Evolutionary conservation across 164 flowering plant genomes (phyloP), one percentile per base, ranked within the genome.

Genomic region (Piper betle): DNA sequence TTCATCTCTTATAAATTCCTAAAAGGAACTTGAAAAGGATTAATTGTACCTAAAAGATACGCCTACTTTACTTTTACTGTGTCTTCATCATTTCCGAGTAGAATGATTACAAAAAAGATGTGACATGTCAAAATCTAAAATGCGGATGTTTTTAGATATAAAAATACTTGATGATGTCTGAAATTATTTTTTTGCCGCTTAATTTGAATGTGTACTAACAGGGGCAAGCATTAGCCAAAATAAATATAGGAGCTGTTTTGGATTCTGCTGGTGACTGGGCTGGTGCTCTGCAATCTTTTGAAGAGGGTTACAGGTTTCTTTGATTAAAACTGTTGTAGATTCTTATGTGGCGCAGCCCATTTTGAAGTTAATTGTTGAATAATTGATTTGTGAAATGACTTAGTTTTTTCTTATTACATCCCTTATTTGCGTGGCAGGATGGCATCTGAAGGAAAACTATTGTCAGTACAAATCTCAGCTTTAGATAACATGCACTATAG

Each of bases 401-500:
- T 11, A n/a, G 12, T 40, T 40, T 39, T n/a, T 41, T 50, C 65
- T 25, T 60, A 39, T 56, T 39, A 16, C 52, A 55, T 56, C 20
- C n/a, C 8, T 42, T 17, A 18, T 33, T 33, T 55, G 58, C 33
- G 39, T 55, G 53, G 1, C 86, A 94, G 99, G 77, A 74, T 88
- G 76, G 97, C 97, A 57, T 74, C 69, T 62, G 70, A 85, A 74
- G 91, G 89, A 53, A 82, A 83, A 5, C 67, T 82, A 61, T 76
- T 74, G 58, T 71, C 82, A 57, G 69, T 75, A 39, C 84, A 94
- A 80, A 74, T 94, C 71, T 74, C 84, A 63, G 97, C 99, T 33
- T 76, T 94, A 37, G 97, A 94, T 61, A 91, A 91, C 72, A 94
- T 94, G 87, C 97, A 94, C 65, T 94, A 94, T 41, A 85, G 87